A percentile compares a stretch with the other conserved stretches of the same genome.
Conservation (phyloP, 306 rosid species). For the Lupinus albus region DNA sequence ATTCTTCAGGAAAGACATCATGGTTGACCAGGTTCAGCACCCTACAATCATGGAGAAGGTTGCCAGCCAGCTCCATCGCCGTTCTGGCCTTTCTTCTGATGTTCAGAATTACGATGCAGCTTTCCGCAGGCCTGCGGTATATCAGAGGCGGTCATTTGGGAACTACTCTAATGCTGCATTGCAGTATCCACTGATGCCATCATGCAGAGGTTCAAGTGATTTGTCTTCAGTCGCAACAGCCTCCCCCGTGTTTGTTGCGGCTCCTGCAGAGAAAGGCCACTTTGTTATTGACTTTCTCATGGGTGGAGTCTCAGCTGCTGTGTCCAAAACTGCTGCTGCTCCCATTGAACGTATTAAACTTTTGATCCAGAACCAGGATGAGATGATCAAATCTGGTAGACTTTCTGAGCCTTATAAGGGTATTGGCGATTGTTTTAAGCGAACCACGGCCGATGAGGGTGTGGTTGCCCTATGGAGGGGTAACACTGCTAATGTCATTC, state of each 20-base stretch:
- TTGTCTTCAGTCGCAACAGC: conserved; percentile 49
- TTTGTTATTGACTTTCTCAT: conserved; percentile 69
- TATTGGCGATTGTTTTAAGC: conserved; percentile 75
- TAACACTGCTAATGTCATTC: conserved; percentile 85
- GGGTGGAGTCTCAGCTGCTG: conserved; percentile 95
- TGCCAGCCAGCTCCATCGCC: conserved; percentile 39
- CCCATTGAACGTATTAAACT: conserved; percentile 89
- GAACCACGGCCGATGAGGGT: conserved; percentile 71
- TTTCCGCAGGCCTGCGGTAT: conserved; percentile 4
- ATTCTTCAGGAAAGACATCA: conserved; percentile 41
- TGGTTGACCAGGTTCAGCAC: conserved; percentile 49
- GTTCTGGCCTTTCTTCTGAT: conserved; percentile 7
- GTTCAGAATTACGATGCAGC: conserved; percentile 7
- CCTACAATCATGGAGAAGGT: conserved; percentile 40
- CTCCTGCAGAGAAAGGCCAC: conserved; percentile 77
- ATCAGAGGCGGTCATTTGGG: conserved; percentile 40
- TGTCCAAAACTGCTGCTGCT: conserved; percentile 86
- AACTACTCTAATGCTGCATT: conserved; percentile 68
- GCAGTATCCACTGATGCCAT: conserved; percentile 53
- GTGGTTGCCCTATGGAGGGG: conserved; percentile 75
- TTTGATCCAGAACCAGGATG: conserved; percentile 86
- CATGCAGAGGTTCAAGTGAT: conserved; percentile 52
- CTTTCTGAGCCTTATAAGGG: conserved; percentile 87
- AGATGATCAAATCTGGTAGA: conserved; percentile 80
- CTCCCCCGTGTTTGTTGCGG: conserved; percentile 67